Evolutionary conservation across 1,139 yeast species (phyloP), one percentile per base, ranked within the genome.

Genomic region (Wickerhamomyces sp.): DNA sequence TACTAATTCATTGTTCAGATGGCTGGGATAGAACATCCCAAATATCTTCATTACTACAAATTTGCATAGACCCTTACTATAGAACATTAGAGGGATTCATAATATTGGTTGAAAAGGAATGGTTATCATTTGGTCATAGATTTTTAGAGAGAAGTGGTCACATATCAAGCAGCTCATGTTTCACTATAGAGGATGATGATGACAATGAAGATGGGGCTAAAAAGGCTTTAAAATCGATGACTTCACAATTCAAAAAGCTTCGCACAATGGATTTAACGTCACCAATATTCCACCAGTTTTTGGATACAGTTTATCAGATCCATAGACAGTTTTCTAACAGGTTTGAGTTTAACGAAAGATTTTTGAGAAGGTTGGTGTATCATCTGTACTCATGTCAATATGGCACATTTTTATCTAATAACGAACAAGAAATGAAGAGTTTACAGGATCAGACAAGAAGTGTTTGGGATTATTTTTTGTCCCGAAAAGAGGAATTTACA

Each of bases 1-100:
- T 92, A 7, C 59, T 92, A 7, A 75, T 94, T 10, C 98, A 92
- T 63, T 92, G 98, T 58, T 89, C 97, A 0, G 98, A 92, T 64
- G 98, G 98, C 1, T 92, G 98, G 98, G 98, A 92, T 59, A 70
- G 98, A 43, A 94, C 98, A 0, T 78, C 97, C 0, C 97, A 92
- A 57, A 76, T 90, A 1, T 76, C 90, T 9, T 84, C 96, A 4
- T 64, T 92, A 44, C 79, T 90, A 32, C 95, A 92, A 60, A 64
- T 94, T 7, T 87, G 96, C 56, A 68, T 90, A 18, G 98, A 94
- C 60, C 97, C 97, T 0, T 88, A 76, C 57, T 92, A 74, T 60
- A 72, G 98, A 48, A 89, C 98, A 0, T 52, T 86, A 8, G 82
- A 86, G 43, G 98, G 98, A 3, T 88, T 92, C 54, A 83, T 86